Conservation (phyloP, 129 eudicot genomes). For the Pittosporum tobira region DNA sequence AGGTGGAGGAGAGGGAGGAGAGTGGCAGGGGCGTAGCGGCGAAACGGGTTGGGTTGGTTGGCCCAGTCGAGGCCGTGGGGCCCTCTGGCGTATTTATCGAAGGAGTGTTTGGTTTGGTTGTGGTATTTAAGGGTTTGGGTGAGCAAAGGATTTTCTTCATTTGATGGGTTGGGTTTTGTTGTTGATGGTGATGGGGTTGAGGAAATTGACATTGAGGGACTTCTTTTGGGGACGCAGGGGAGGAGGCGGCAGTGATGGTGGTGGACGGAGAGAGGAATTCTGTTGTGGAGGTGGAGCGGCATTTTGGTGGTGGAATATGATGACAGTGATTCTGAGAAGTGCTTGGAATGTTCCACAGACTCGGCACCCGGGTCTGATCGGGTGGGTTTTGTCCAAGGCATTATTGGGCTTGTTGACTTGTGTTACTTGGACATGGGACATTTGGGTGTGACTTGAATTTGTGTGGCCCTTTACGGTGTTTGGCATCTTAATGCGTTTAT, state of each 20-base stretch:
- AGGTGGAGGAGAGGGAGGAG: constrained; percentile 55
- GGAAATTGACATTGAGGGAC: constrained; percentile 49
- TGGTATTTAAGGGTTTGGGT: constrained; percentile 60
- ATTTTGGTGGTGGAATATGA: neutral
- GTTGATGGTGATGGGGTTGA: constrained; percentile 19
- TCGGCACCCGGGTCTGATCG: too few relatives aligned
- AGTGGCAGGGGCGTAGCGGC: constrained; percentile 71
- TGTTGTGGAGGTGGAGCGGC: constrained; percentile 21
- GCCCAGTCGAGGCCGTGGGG: constrained; percentile 90
- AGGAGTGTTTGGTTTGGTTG: constrained; percentile 80
- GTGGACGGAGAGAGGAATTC: constrained; percentile 21
- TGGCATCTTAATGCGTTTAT: too few relatives aligned
- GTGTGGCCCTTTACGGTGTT: too few relatives aligned
- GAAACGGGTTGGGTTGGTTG: constrained; percentile 93
- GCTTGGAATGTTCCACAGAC: too few relatives aligned
- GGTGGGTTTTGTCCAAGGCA: too few relatives aligned
- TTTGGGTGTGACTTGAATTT: too few relatives aligned
- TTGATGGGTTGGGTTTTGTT: constrained; percentile 9
- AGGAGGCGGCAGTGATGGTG: constrained; percentile 27
- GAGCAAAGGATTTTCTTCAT: constrained; percentile 4
- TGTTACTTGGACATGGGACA: too few relatives aligned
- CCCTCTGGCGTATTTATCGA: constrained; percentile 61
- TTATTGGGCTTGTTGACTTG: too few relatives aligned
- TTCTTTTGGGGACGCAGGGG: constrained; percentile 20
- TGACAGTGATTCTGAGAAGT: too few relatives aligned